phyloP scores from a whole-genome alignment of 106 monocot species.

The Dioscorea alata region DNA sequence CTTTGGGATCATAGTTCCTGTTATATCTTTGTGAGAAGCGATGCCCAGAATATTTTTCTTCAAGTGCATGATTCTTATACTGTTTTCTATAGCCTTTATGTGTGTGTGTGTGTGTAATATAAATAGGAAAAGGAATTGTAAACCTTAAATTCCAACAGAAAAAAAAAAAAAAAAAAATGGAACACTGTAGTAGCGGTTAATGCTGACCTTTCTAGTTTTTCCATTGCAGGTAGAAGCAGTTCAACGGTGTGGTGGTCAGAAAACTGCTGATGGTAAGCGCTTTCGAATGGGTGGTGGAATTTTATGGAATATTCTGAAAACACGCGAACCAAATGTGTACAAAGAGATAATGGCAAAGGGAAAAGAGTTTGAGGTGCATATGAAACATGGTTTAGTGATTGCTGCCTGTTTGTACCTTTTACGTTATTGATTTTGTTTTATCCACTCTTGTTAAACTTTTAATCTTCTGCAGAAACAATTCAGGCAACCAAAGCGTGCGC shows the following conservation, averaged over 20 bases:
- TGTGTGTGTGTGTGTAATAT: too few species aligned
- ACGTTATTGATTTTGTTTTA: too few species aligned
- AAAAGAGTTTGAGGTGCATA: slow-evolving; percentile 83
- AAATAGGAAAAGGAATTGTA: too few species aligned
- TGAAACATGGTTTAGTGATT: not conserved
- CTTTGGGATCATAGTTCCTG: too few species aligned
- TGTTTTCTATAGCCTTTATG: too few species aligned
- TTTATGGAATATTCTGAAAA: slow-evolving; percentile 93
- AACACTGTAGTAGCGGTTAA: too few species aligned
- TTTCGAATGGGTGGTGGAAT: slow-evolving; percentile 82
- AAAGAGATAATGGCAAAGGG: slow-evolving; percentile 97
- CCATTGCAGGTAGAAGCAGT: slow-evolving; percentile 63
- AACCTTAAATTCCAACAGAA: too few species aligned
- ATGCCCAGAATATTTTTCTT: too few species aligned
- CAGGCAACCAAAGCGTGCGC: slow-evolving; percentile 14
- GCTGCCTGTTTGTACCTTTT: too few species aligned
- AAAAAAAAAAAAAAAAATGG: too few species aligned
- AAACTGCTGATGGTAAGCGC: slow-evolving; percentile 66
- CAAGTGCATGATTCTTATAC: too few species aligned
- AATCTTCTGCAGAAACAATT: slow-evolving; percentile 27
- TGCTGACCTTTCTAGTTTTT: not conserved
- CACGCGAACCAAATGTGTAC: slow-evolving; percentile 83
- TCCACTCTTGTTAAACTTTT: not conserved
- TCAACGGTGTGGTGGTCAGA: slow-evolving; percentile 79
- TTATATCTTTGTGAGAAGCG: too few species aligned